Percentiles rank a stretch among this genome's conserved stretches.
Conservation (phyloP, 2,329 filamentous ascomycete species). For the Ceratocystis diversiconidia region DNA sequence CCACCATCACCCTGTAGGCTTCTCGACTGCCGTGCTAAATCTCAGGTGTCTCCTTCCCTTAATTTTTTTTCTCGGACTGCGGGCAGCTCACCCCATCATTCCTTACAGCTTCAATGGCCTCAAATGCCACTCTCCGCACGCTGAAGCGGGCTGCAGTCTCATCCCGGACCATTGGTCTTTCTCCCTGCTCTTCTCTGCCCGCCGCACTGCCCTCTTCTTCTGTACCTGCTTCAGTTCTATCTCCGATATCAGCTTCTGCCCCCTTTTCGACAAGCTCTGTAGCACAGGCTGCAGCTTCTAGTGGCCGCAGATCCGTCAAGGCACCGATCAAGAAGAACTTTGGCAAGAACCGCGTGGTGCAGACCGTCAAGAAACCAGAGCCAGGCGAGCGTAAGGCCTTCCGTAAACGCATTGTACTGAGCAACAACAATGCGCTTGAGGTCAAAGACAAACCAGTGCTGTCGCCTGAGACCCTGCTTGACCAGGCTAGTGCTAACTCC, state of each 20-base stretch:
- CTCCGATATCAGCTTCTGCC: conserved; percentile 23
- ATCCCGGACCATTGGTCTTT: conserved; percentile 23
- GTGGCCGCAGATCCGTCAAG: conserved; percentile 20
- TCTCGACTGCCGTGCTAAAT: background rate
- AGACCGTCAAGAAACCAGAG: conserved; percentile 35
- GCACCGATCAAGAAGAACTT: conserved; percentile 36
- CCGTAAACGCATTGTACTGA: conserved; percentile 78
- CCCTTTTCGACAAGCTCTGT: conserved; percentile 30
- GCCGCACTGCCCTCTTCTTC: conserved; percentile 21
- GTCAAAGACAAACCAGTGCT: conserved; percentile 55
- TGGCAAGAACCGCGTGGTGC: conserved; percentile 34
- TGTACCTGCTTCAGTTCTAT: background rate
- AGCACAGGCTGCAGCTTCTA: conserved; percentile 21
- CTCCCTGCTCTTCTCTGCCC: background rate
- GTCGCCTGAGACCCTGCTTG: conserved; percentile 38
- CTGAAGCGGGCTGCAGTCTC: conserved; percentile 27
- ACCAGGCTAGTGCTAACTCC: conserved; percentile 43
- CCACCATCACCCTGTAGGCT: background rate
- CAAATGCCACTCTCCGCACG: conserved; percentile 31
- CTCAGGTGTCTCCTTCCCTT: background rate
- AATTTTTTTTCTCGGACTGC: background rate
- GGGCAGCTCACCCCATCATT: background rate
- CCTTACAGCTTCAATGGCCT: conserved; percentile 25
- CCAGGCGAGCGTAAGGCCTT: conserved; percentile 75
- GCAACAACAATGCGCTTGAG: conserved; percentile 81